Base-by-base conservation (phyloP, 192 early-diverging fungal species). In the Linnemannia hyalina region DNA sequence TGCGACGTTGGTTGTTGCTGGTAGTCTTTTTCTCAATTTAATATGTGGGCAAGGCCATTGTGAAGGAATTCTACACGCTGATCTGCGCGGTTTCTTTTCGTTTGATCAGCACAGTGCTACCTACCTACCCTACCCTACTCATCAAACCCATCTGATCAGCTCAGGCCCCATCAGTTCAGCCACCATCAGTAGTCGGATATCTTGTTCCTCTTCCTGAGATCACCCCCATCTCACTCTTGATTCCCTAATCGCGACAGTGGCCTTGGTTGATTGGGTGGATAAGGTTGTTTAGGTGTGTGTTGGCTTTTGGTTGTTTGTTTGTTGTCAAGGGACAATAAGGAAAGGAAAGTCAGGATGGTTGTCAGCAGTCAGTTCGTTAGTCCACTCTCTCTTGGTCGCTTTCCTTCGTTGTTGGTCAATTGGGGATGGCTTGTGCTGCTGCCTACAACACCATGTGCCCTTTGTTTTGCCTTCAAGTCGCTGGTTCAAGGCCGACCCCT, bases 401-500 rank as follows among this genome's bases (percentile, higher is more conserved):
- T 54, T 46, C 44, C 13, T 22, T 52, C 5, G 49, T 6, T 26
- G 26, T 57, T 57, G 6, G 55, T 57, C 55, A 57, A 57, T 65
- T 65, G 60, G 26, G 13, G 11, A 65, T 26, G 26, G 9, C 55
- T 7, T 22, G 52, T 60, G n/a, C 8, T n/a, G 57, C 57, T 60
- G 26, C 57, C 29, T 60, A 60, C 54, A 55, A 26, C 60, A 65
- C 60, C 60, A 65, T 65, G 60, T 65, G 60, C 26, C 60, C 60
- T 44, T 44, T 13, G n/a, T 11, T 4, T 65, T 65, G 60, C 32
- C 8, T 29, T 13, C 11, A 15, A 2, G 9, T 32, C 60, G 3
- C 13, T 11, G 10, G 60, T 65, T 9, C 26, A 26, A 32, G 26
- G n/a, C 13, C 8, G 23, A 60, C 60, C 29, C 60, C 26, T 65